Evolutionary conservation across 352 stramenopile species (phyloP).

Genomic region (Blastocystis hominis): DNA sequence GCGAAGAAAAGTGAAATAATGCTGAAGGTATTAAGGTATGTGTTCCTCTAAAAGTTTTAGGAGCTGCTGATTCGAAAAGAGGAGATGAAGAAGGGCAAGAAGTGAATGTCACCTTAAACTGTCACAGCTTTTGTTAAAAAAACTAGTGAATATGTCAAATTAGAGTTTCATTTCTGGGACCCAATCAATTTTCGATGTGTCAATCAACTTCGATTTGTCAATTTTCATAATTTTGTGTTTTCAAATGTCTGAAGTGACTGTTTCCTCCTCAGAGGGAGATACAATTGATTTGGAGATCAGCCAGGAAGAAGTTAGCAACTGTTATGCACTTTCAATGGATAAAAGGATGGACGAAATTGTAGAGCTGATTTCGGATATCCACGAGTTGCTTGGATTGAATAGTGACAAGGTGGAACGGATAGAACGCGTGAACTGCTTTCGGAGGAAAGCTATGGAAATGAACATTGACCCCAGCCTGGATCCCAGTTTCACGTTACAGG

Average conservation of each 20-base stretch:
- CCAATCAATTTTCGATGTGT: background rate
- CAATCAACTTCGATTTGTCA: background rate
- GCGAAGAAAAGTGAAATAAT: conserved; percentile 4
- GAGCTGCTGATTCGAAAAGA: conserved; percentile 15
- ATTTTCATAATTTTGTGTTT: conserved; percentile 40
- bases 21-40: background rate
- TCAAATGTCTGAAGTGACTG: background rate
- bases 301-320: background rate
- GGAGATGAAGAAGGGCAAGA: conserved; percentile 33
- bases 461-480: background rate
- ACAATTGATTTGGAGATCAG: background rate
- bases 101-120: background rate
- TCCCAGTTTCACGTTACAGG: background rate
- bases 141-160: background rate
- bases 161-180: background rate
- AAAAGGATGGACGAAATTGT: background rate
- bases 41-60: background rate
- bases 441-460: background rate
- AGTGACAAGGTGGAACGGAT: background rate
- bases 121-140: background rate
- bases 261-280: background rate
- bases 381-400: conserved; percentile 2
- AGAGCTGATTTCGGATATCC: conserved; percentile 14
- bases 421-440: background rate
- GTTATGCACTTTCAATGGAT: conserved; percentile 12